Evolutionary conservation across 2,329 filamentous ascomycete genomes (phyloP).

Genomic region (Xylaria digitata): DNA sequence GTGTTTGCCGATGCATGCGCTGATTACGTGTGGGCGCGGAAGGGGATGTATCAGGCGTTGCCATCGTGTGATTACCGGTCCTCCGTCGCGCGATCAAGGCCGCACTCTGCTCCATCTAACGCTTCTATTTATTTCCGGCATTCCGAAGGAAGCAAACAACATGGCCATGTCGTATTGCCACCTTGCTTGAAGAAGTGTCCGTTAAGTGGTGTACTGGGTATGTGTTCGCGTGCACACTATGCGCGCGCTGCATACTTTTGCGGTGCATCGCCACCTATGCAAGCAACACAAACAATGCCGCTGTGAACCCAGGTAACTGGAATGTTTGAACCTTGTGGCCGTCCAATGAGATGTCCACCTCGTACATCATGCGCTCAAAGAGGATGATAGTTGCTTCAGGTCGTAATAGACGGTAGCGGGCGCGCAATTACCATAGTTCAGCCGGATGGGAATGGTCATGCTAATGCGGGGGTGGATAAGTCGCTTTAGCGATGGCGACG

Average conservation of each 20-base stretch:
- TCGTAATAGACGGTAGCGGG: slow-evolving; percentile 11
- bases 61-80: neutral
- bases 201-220: neutral
- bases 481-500: slow-evolving; percentile 3
- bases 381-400: slow-evolving; percentile 12
- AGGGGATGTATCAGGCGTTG: slow-evolving; percentile 1
- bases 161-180: neutral
- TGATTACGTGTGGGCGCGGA: neutral
- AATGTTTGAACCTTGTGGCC: slow-evolving; percentile 7
- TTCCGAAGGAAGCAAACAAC: neutral
- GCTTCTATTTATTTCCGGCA: neutral
- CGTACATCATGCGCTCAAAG: slow-evolving; percentile 23
- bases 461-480: slow-evolving; percentile 2
- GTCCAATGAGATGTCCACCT: slow-evolving; percentile 22
- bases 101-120: neutral
- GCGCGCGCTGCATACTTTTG: slow-evolving; percentile 15
- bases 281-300: slow-evolving; percentile 20
- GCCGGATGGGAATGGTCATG: neutral
- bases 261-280: slow-evolving; percentile 20
- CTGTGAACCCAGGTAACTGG: slow-evolving; percentile 23
- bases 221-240: slow-evolving; percentile 1
- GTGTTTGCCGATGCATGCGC: slow-evolving; percentile 6
- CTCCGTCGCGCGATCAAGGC: slow-evolving; percentile 4
- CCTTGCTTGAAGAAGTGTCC: slow-evolving; percentile 3
- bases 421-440: slow-evolving; percentile 7